Evolutionary conservation across 2,329 filamentous ascomycete species (phyloP).

Genomic region (Zymoseptoria pseudotritici): DNA sequence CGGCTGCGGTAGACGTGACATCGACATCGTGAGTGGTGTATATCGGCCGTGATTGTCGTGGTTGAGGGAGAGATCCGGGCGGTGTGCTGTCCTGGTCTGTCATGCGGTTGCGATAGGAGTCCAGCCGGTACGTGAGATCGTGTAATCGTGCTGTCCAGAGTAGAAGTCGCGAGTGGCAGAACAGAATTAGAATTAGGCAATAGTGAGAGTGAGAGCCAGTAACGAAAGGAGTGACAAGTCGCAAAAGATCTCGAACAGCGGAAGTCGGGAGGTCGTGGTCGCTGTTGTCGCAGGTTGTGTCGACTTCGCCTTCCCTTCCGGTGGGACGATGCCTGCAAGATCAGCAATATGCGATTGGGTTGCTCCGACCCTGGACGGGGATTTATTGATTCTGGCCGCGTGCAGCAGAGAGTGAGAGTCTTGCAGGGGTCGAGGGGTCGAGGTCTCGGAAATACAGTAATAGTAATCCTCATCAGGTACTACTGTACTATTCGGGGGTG

Average conservation of each 20-base stretch:
- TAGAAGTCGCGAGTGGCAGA: not conserved
- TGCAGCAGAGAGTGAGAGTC: not conserved
- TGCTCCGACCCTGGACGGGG: not conserved
- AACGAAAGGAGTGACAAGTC: not conserved
- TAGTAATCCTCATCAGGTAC: not conserved
- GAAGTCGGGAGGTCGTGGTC: not conserved
- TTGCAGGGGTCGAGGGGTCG: not conserved
- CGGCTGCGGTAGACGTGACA: slow-evolving; percentile 1
- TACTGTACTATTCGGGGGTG: not conserved
- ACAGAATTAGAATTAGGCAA: not conserved
- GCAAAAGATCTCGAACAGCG: not conserved
- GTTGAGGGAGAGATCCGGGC: not conserved
- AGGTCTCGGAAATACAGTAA: not conserved
- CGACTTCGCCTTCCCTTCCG: not conserved
- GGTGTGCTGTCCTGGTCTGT: not conserved
- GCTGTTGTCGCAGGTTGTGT: not conserved
- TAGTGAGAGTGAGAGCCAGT: not conserved
- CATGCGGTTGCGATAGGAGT: not conserved
- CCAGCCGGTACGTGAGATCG: not conserved
- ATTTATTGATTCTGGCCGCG: not conserved
- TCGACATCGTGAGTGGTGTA: not conserved
- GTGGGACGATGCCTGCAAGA: not conserved
- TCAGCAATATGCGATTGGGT: not conserved
- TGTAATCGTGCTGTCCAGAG: not conserved
- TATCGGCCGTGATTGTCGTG: slow-evolving; percentile 2